These are phyloP conservation scores for Penicillium longicatenatum DNA, from an alignment of 495 filamentous ascomycete genomes.

Conservation along the genomic window DNA sequence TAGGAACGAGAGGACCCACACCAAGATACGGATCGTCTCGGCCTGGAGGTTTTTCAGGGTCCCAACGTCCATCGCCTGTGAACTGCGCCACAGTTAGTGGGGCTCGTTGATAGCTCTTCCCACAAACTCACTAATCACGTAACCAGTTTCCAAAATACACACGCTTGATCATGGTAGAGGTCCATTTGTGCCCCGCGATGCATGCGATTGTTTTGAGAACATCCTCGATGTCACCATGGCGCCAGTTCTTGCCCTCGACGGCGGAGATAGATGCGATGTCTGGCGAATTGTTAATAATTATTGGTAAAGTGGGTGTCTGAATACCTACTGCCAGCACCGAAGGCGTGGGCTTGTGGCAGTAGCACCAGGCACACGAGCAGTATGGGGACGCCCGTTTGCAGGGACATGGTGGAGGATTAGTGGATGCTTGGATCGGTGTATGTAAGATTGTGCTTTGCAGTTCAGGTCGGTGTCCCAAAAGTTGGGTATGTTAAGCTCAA, in stretches of 20 bases:
- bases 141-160: conserved; percentile 82
- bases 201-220: conserved; percentile 87
- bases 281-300: conserved; percentile 14
- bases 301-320: background rate
- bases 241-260: conserved; percentile 94
- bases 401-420: conserved; percentile 8
- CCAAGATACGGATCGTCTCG: conserved; percentile 85
- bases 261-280: conserved; percentile 90
- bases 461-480: background rate
- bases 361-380: conserved; percentile 57
- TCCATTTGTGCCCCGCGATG: conserved; percentile 92
- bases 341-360: conserved; percentile 61
- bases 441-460: background rate
- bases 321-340: conserved; percentile 78
- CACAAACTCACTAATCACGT: conserved; percentile 46
- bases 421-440: background rate
- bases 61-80: conserved; percentile 89
- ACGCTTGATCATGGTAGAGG: conserved; percentile 81
- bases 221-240: conserved; percentile 97
- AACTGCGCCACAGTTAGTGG: conserved; percentile 50
- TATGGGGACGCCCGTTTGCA: conserved; percentile 35
- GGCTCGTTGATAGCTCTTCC: background rate
- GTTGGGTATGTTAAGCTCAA: background rate
- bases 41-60: conserved; percentile 87
- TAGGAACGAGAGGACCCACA: conserved; percentile 90